phyloP scores from a whole-genome alignment of 306 rosid genomes.

The Prunus dulcis region DNA sequence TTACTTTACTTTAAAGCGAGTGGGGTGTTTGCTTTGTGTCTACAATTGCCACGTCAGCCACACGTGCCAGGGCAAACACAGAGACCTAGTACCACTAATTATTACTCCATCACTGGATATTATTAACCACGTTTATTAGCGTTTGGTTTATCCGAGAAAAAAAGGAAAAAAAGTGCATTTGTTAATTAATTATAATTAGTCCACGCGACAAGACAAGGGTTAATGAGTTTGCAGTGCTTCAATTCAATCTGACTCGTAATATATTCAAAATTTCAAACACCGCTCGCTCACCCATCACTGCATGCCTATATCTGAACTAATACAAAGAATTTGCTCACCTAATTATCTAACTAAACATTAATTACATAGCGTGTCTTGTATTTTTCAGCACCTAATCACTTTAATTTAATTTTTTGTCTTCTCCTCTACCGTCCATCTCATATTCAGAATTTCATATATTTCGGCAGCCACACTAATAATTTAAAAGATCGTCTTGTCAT shows the following conservation, averaged over 20 bases:
- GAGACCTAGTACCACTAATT: slow-evolving; percentile 6
- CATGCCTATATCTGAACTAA: no score
- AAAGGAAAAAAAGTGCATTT: neutral
- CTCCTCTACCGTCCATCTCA: neutral
- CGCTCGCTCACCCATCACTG: no score
- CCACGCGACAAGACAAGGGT: slow-evolving; percentile 1
- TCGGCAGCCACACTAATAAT: neutral
- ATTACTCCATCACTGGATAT: neutral
- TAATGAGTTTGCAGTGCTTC: neutral
- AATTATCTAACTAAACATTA: slow-evolving; percentile 4
- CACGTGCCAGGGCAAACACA: slow-evolving; percentile 14
- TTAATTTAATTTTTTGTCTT: neutral
- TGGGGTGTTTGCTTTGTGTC: no score
- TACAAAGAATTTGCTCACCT: slow-evolving; percentile 11
- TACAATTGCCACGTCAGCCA: slow-evolving; percentile 8
- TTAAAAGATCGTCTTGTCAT: neutral
- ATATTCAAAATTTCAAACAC: no score
- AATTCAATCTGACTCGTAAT: no score
- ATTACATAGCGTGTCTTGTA: neutral
- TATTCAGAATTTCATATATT: neutral
- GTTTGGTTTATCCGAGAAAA: neutral
- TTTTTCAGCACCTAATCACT: slow-evolving; percentile 6
- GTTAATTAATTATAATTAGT: neutral
- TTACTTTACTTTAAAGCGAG: neutral
- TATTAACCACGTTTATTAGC: slow-evolving; percentile 1